These are phyloP conservation scores for Colletotrichum chrysophilum DNA, from an alignment of 2,329 filamentous ascomycete genomes.

Conservation along the genomic window DNA sequence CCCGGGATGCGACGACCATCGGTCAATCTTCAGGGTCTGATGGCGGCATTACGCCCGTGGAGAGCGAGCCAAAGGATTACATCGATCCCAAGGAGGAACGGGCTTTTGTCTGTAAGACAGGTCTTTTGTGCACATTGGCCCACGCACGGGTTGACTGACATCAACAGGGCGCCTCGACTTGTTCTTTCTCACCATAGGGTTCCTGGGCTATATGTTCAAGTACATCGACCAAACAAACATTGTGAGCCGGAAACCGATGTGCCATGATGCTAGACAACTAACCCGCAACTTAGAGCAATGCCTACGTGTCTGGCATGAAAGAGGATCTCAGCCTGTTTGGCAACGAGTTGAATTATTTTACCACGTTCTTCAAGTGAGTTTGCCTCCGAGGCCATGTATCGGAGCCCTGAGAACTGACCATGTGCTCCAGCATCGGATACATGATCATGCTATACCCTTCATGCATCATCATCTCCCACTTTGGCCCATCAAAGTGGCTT, in stretches of 20 bases:
- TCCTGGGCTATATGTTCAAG: slow-evolving; percentile 14
- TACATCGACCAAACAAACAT: slow-evolving; percentile 16
- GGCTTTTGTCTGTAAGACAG: neutral
- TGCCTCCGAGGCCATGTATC: accelerated
- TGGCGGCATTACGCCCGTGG: neutral
- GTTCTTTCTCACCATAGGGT: slow-evolving; percentile 6
- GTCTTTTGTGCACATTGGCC: neutral
- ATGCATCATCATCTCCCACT: slow-evolving; percentile 30
- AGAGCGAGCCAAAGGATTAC: neutral
- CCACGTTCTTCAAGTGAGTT: slow-evolving; percentile 24
- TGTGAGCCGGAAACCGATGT: neutral
- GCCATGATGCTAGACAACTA: neutral
- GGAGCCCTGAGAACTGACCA: neutral
- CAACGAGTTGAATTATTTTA: slow-evolving; percentile 29
- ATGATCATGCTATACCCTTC: slow-evolving; percentile 30
- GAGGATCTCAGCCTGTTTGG: slow-evolving; percentile 29
- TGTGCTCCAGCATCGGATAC: no score
- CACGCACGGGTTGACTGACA: neutral
- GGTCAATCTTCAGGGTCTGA: neutral
- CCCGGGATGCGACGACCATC: neutral
- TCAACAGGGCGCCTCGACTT: neutral
- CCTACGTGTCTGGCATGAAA: slow-evolving; percentile 32
- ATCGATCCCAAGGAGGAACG: slow-evolving; percentile 10
- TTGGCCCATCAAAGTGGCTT: slow-evolving; percentile 31
- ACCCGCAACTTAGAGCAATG: slow-evolving; percentile 21